Conservation (phyloP, 31 red algal genomes). For the Odonthalia washingtoniensis region DNA sequence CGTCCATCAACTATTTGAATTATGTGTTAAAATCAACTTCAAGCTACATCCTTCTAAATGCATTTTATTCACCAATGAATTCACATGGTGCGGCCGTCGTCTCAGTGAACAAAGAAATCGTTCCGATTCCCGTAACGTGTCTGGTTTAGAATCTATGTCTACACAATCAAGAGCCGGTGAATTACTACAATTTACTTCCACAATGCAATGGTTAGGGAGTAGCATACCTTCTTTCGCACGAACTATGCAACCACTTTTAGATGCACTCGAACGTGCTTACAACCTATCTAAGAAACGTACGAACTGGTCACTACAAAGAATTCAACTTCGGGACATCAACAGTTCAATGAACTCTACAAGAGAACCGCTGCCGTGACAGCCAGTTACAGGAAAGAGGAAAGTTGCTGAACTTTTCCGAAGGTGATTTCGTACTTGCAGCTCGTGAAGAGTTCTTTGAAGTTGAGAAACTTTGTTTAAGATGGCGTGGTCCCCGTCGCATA, state of each 20-base stretch:
- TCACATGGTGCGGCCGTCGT: not conserved
- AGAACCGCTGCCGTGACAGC: too few relatives aligned
- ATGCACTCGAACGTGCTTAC: constrained; percentile 1
- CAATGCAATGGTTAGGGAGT: not conserved
- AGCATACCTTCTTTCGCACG: not conserved
- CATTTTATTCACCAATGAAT: not conserved
- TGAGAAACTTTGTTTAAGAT: too few relatives aligned
- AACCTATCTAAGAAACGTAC: not conserved
- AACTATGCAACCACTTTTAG: not conserved
- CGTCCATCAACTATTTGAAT: too few relatives aligned
- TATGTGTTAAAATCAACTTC: too few relatives aligned
- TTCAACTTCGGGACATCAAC: too few relatives aligned
- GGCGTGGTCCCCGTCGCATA: too few relatives aligned
- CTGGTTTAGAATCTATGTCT: not conserved
- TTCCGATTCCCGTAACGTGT: not conserved
- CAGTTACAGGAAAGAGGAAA: too few relatives aligned
- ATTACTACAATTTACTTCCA: not conserved
- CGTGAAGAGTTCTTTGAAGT: too few relatives aligned
- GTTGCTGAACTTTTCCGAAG: too few relatives aligned
- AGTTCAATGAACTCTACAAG: too few relatives aligned
- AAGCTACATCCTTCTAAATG: too few relatives aligned
- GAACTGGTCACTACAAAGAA: not conserved
- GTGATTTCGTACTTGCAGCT: too few relatives aligned
- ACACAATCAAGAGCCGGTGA: not conserved
- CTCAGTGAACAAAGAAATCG: not conserved